Conservation (phyloP, 305 asterid species). For the Fraxinus velutina region DNA sequence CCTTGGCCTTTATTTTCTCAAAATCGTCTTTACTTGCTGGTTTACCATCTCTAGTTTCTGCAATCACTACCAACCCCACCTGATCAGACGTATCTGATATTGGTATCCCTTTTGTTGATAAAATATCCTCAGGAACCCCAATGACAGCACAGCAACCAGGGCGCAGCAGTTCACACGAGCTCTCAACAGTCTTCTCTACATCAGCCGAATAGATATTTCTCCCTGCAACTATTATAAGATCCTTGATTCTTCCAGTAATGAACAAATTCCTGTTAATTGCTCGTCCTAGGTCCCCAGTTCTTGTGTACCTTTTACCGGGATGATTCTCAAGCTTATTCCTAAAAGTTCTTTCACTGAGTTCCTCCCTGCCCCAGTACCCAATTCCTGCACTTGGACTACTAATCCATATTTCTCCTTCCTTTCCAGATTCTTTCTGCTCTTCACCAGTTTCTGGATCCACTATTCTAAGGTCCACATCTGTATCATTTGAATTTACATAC, state of each 20-base stretch:
- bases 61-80: slow-evolving; percentile 73
- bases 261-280: slow-evolving; percentile 53
- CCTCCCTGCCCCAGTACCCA: slow-evolving; percentile 71
- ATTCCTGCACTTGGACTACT: slow-evolving; percentile 78
- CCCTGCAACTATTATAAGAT: slow-evolving; percentile 74
- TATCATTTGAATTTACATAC: slow-evolving; percentile 34
- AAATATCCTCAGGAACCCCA: slow-evolving; percentile 69
- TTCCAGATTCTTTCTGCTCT: slow-evolving; percentile 41
- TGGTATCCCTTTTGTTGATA: slow-evolving; percentile 54
- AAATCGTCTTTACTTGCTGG: slow-evolving; percentile 42
- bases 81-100: slow-evolving; percentile 57
- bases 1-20: slow-evolving; percentile 47
- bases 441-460: slow-evolving; percentile 56
- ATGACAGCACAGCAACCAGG: slow-evolving; percentile 84
- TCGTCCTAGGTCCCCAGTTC: slow-evolving; percentile 72
- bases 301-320: slow-evolving; percentile 44
- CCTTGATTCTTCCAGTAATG: slow-evolving; percentile 82
- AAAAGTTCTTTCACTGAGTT: slow-evolving; percentile 50
- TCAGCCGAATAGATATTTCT: slow-evolving; percentile 73
- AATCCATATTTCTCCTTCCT: slow-evolving; percentile 84
- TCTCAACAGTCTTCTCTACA: slow-evolving; percentile 75
- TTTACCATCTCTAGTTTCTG: slow-evolving; percentile 64
- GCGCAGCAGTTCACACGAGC: slow-evolving; percentile 64
- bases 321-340: slow-evolving; percentile 33
- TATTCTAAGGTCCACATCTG: slow-evolving; percentile 53